Percentiles rank a stretch among this genome's conserved stretches.
These are phyloP conservation scores for Kodamaea leandrae DNA, from an alignment of 805 yeast genomes.

Conservation along the genomic window DNA sequence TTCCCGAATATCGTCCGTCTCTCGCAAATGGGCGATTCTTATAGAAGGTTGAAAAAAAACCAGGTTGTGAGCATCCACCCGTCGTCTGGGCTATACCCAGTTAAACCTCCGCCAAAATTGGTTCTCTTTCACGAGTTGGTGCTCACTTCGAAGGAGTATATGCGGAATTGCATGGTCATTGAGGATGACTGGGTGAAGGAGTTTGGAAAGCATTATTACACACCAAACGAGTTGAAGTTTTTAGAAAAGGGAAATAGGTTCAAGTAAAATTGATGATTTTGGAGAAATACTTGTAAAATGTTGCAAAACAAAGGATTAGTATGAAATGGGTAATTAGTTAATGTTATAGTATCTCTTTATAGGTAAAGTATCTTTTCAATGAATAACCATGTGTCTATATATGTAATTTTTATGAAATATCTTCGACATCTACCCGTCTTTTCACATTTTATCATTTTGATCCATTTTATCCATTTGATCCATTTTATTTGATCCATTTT, in stretches of 20 bases:
- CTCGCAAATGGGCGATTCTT: slow-evolving; percentile 63
- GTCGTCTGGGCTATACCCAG: slow-evolving; percentile 63
- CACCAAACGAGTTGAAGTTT: slow-evolving; percentile 24
- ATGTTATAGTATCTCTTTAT: too few relatives aligned
- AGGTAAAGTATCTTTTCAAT: too few relatives aligned
- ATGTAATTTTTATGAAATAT: too few relatives aligned
- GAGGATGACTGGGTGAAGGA: slow-evolving; percentile 72
- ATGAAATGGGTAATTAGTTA: too few relatives aligned
- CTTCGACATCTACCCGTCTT: too few relatives aligned
- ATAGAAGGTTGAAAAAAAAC: slow-evolving; percentile 61
- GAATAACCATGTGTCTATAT: too few relatives aligned
- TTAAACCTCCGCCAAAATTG: slow-evolving; percentile 70
- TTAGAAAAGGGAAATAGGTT: slow-evolving; percentile 7
- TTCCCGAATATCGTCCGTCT: slow-evolving; percentile 65
- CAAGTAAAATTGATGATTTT: not conserved
- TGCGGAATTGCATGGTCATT: slow-evolving; percentile 75
- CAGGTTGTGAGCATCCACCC: slow-evolving; percentile 85
- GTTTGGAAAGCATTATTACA: slow-evolving; percentile 65
- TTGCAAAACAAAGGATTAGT: too few relatives aligned
- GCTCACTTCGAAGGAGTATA: slow-evolving; percentile 81
- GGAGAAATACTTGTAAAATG: too few relatives aligned
- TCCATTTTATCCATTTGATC: too few relatives aligned
- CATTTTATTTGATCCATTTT: too few relatives aligned
- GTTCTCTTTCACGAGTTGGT: slow-evolving; percentile 82
- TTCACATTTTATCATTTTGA: too few relatives aligned